Evolutionary conservation across 306 rosid species (phyloP), one percentile per base, ranked within the genome.

Genomic region (Dryas alaskensis): DNA sequence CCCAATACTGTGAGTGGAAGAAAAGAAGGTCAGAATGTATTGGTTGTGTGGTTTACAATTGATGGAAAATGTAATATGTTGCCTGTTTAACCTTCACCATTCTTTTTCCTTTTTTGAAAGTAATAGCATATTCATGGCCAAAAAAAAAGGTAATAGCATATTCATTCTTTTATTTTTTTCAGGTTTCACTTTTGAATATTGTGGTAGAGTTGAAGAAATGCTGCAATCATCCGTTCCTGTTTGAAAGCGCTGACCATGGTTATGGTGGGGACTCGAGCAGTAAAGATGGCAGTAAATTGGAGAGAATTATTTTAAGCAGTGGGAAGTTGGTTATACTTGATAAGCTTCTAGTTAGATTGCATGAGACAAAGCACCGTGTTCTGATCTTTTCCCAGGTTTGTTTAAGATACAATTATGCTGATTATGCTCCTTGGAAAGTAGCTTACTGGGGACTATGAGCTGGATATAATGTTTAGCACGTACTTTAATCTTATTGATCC

Each of bases 221-320:
- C 87, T 95, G 99, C 87, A 95, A 95, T 72, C 99, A 95, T 84
- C 99, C 99, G 70, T 95, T 95, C 84, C 87, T 95, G 70, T 95
- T 95, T 79, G 98, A 95, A 85, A 95, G 99, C 83, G 99, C 99
- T 60, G 99, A 95, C 86, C 97, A 95, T 88, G 99, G 99, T 81
- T 95, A 95, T 86, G 99, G 99, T 64, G 98, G 98, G 76, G 87
- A 90, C 83, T 86, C 89, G 0, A 87, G 81, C 63, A 82, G 80
- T 62, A 77, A 80, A 79, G 96, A 92, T 77, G 89, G 87, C 82
- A 90, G 88, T 84, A 92, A 95, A 79, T 78, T 92, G 67, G 99
- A 95, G 82, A 90, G 97, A 84, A 88, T 86, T 67, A 86, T 95
- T 83, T 89, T 90, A 78, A 95, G 99, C 91, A 95, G 99, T 44